These are phyloP conservation scores for Citrus unshiu DNA, from an alignment of 345 rosid genomes.

Conservation along the genomic window DNA sequence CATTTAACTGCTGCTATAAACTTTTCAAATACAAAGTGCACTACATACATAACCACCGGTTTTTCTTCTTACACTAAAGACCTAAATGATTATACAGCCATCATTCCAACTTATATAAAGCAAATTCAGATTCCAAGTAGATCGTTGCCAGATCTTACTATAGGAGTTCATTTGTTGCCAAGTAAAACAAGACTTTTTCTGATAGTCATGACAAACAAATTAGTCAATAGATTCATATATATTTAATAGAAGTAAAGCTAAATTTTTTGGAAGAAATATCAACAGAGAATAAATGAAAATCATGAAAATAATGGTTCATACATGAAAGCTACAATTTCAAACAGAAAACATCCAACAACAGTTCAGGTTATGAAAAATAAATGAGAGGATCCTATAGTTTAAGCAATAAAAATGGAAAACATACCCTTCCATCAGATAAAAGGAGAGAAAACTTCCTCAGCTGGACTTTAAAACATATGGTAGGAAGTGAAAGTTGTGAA, in stretches of 20 bases:
- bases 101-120: not conserved
- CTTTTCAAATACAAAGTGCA: not conserved
- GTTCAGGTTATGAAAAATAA: slow-evolving; percentile 6
- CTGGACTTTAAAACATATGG: slow-evolving; percentile 42
- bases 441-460: slow-evolving; percentile 61
- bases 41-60: not conserved
- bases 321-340: not conserved
- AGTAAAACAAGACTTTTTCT: not conserved
- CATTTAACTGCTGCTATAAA: not conserved
- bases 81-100: not conserved
- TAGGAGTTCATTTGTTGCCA: not conserved
- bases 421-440: slow-evolving; percentile 89
- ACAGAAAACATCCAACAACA: slow-evolving; percentile 2
- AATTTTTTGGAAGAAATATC: not conserved
- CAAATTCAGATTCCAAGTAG: not conserved
- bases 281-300: not conserved
- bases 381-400: not conserved
- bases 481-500: slow-evolving; percentile 42
- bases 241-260: not conserved
- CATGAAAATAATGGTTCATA: not conserved
- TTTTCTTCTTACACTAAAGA: not conserved
- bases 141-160: not conserved
- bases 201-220: not conserved
- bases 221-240: not conserved
- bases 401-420: slow-evolving; percentile 10